phyloP scores from a whole-genome alignment of 1,284 basidiomycete species.

The Pseudozyma pruni region DNA sequence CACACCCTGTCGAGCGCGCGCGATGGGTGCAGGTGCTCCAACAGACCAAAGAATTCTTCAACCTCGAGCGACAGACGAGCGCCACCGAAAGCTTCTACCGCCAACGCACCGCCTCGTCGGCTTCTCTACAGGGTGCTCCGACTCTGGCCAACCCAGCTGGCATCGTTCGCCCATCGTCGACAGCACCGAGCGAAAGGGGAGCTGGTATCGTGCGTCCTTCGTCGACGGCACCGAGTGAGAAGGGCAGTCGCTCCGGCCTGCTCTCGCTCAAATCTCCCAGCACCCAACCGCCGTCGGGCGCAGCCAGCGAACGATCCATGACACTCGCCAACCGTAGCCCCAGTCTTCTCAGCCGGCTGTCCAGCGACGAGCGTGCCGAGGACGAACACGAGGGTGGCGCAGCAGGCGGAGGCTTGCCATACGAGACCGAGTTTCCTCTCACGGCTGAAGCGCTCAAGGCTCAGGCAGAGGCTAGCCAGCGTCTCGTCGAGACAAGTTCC shows the following conservation, averaged over 20 bases:
- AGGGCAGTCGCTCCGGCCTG: slow-evolving; percentile 25
- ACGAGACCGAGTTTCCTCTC: slow-evolving; percentile 42
- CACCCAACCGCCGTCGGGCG: slow-evolving; percentile 40
- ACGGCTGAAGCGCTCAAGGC: slow-evolving; percentile 49
- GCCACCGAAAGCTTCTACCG: slow-evolving; percentile 46
- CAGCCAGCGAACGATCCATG: slow-evolving; percentile 39
- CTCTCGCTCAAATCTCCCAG: slow-evolving; percentile 38
- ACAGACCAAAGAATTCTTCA: slow-evolving; percentile 58
- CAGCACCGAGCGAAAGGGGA: slow-evolving; percentile 34
- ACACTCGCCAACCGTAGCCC: slow-evolving; percentile 43
- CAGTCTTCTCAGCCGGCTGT: slow-evolving; percentile 44
- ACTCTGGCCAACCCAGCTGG: slow-evolving; percentile 33
- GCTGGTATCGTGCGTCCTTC: slow-evolving; percentile 40
- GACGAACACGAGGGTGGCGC: slow-evolving; percentile 30
- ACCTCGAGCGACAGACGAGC: slow-evolving; percentile 48
- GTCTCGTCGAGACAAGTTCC: slow-evolving; percentile 37
- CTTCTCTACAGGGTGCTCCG: slow-evolving; percentile 17
- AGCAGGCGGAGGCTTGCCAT: slow-evolving; percentile 30
- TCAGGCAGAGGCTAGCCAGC: slow-evolving; percentile 46
- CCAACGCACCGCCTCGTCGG: slow-evolving; percentile 33
- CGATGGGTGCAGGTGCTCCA: slow-evolving; percentile 65
- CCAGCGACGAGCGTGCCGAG: slow-evolving; percentile 40
- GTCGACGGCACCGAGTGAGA: slow-evolving; percentile 36
- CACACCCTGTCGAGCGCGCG: slow-evolving; percentile 70
- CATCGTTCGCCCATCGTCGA: slow-evolving; percentile 39